Evolutionary conservation across 2,329 filamentous ascomycete genomes (phyloP).

Genomic region (Apiospora rasikravindrae): DNA sequence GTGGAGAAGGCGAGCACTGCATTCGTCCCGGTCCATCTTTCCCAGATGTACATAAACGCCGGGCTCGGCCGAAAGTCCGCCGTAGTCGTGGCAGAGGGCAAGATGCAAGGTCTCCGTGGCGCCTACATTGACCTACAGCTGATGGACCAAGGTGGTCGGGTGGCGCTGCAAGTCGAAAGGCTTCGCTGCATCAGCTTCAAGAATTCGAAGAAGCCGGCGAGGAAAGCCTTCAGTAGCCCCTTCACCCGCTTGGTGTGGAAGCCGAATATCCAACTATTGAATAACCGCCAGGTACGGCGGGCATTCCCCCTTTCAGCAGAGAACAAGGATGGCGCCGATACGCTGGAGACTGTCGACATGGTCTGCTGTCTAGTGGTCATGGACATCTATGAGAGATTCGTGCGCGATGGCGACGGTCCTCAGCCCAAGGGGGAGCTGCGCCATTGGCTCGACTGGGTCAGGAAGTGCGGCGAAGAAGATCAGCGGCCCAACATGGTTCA

Average conservation of each 20-base stretch:
- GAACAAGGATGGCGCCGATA: conserved; percentile 20
- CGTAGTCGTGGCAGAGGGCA: conserved; percentile 20
- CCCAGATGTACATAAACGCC: conserved; percentile 24
- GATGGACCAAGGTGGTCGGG: conserved; percentile 21
- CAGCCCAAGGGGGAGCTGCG: neutral
- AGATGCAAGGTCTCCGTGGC: conserved; percentile 24
- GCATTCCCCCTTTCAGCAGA: conserved; percentile 26
- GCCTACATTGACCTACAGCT: conserved; percentile 27
- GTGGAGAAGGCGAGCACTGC: conserved; percentile 21
- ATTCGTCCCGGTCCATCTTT: conserved; percentile 28
- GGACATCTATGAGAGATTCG: conserved; percentile 20
- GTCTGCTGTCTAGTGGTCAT: conserved; percentile 21
- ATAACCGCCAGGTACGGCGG: conserved; percentile 23
- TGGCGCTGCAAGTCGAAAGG: conserved; percentile 23
- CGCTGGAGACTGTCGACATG: conserved; percentile 18
- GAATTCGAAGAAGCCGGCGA: conserved; percentile 16
- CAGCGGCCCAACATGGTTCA: conserved; percentile 18
- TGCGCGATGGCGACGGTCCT: neutral
- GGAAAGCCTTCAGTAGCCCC: conserved; percentile 27
- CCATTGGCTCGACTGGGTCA: conserved; percentile 19
- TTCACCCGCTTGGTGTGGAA: conserved; percentile 28
- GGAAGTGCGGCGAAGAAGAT: conserved; percentile 8
- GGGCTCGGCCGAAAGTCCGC: conserved; percentile 4
- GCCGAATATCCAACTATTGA: conserved; percentile 31
- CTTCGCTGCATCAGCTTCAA: conserved; percentile 22